phyloP scores from a whole-genome alignment of 2,329 filamentous ascomycete genomes.

The Escovopsis sp. region DNA sequence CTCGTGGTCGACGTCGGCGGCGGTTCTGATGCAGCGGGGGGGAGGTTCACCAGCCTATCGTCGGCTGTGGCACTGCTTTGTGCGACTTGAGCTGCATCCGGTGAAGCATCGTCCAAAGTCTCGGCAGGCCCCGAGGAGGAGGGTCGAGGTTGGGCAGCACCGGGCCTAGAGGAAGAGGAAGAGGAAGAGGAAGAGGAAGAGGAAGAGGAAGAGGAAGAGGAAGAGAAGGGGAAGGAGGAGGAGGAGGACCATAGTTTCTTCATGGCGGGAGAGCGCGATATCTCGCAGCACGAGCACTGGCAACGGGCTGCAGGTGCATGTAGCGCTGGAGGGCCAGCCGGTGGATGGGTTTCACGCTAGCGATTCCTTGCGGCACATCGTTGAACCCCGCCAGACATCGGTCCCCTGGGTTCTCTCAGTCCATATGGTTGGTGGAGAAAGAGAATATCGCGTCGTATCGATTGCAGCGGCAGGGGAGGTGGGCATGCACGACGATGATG shows the following conservation, averaged over 20 bases:
- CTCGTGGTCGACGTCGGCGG: conserved; percentile 9
- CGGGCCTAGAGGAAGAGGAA: no score
- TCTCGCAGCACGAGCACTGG: no score
- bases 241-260: no score
- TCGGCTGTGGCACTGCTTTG: conserved; percentile 19
- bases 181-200: no score
- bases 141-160: neutral
- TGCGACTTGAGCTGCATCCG: conserved; percentile 5
- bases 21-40: conserved; percentile 15
- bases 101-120: neutral
- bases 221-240: no score
- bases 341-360: neutral
- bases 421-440: neutral
- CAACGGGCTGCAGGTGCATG: no score
- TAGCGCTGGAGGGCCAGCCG: no score
- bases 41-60: conserved; percentile 21
- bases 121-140: neutral
- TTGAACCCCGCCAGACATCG: conserved; percentile 3
- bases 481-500: no score
- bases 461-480: no score
- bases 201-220: no score
- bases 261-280: no score
- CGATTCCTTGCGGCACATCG: conserved; percentile 5
- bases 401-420: neutral
- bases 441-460: no score